Evolutionary conservation across 345 rosid species (phyloP).

Genomic region (Eucalyptus decipiens): DNA sequence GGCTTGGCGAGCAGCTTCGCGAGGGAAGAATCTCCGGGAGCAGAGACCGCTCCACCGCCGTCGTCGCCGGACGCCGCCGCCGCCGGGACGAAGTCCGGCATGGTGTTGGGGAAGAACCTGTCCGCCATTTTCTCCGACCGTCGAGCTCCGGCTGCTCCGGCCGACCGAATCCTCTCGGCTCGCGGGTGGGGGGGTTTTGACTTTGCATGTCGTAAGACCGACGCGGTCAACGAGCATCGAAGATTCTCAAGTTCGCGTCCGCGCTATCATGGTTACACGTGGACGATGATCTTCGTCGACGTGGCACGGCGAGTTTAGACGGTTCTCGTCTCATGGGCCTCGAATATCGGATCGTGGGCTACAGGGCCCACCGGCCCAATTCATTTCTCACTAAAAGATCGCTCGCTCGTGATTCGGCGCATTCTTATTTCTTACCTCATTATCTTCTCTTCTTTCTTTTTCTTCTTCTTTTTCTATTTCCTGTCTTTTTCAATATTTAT

Average conservation of each 20-base stretch:
- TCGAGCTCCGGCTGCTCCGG: background rate
- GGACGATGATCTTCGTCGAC: background rate
- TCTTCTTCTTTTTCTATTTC: background rate
- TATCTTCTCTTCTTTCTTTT: too few relatives aligned
- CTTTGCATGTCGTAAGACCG: background rate
- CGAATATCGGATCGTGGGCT: background rate
- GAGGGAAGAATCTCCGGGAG: slow-evolving; percentile 25
- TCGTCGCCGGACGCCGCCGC: background rate
- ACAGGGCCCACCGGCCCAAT: background rate
- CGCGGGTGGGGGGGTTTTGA: background rate
- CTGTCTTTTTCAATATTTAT: background rate
- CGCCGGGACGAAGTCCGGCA: slow-evolving; percentile 44
- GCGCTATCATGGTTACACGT: background rate
- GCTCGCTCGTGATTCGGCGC: too few relatives aligned
- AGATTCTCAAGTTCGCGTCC: too few relatives aligned
- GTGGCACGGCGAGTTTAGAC: background rate
- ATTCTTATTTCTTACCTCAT: too few relatives aligned
- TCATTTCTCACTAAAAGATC: background rate
- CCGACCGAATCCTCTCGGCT: background rate
- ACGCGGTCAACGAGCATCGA: background rate
- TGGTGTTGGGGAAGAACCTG: slow-evolving; percentile 47
- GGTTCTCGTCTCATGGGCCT: background rate
- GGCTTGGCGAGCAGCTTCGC: slow-evolving; percentile 57
- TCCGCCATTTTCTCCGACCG: slow-evolving; percentile 32
- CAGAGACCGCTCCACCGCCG: background rate